Base-by-base conservation (phyloP, 306 rosid genomes). In the Fragaria iinumae region DNA sequence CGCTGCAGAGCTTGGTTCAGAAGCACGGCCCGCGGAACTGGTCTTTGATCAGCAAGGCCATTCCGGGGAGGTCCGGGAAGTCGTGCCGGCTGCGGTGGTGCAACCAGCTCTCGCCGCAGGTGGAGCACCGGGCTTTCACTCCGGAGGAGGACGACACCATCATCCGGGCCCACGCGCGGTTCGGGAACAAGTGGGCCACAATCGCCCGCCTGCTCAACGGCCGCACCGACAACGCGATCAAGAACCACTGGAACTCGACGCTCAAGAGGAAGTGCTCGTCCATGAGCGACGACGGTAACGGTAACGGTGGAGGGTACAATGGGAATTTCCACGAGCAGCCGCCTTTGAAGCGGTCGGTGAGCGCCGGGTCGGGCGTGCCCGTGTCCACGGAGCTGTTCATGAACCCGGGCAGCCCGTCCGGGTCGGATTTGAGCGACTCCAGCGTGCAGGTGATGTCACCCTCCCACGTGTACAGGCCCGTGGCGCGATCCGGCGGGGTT, bases 211-310 rank as follows among this genome's bases (percentile, higher is more conserved):
- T 95, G 13, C 89, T 95, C 38, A 81, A 81, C 1, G 99, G 99
- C 8, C 84, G 99, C 52, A 95, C 99, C 25, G 99, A 95, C 74
- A 95, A 95, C 99, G 99, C 99, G 0, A 88, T 95, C 20, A 95
- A 95, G 70, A 95, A 95, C 69, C 99, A 95, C 87, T 95, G 99
- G 99, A 95, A 95, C 88, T 95, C 99, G 0, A 95, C 97, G 41
- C 80, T 95, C 66, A 95, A 95, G 80, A 84, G 99, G 7, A 92
- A 92, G 93, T 89, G 93, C 81, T 45, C 86, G 0, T 80, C 91
- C 34, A 67, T 81, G 68, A 66, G 67, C 57, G 75, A 77, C 8
- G 89, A 86, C 5, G 84, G 75, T 1, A 32, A 27, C 36, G 66
- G 67, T 1, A 56, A 21, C 32, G 60, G n/a, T 0, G 68, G 50